phyloP scores from a whole-genome alignment of 2,329 filamentous ascomycete genomes.

The Pseudogymnoascus sp. region DNA sequence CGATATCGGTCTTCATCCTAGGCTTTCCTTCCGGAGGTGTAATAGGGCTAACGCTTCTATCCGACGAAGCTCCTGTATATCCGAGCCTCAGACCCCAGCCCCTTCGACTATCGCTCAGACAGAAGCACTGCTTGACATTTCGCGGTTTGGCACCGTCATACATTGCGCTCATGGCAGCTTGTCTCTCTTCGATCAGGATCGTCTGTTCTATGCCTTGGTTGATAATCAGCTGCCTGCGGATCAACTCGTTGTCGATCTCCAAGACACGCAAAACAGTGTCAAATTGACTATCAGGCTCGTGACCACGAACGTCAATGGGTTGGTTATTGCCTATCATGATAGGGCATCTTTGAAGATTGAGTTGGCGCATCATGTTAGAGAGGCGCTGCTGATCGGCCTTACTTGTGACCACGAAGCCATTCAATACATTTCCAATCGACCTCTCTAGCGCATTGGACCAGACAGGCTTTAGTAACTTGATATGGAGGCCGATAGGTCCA shows the following conservation, averaged over 20 bases:
- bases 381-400: conserved; percentile 68
- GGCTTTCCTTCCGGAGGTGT: conserved; percentile 30
- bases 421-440: conserved; percentile 59
- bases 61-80: conserved; percentile 36
- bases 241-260: conserved; percentile 69
- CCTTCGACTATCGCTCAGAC: conserved; percentile 51
- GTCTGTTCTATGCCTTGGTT: conserved; percentile 75
- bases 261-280: conserved; percentile 74
- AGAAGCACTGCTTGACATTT: conserved; percentile 67
- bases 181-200: conserved; percentile 61
- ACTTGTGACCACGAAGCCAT: conserved; percentile 72
- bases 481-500: conserved; percentile 72
- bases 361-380: conserved; percentile 51
- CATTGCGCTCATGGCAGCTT: conserved; percentile 62
- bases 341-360: conserved; percentile 40
- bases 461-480: conserved; percentile 66
- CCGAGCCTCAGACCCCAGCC: conserved; percentile 53
- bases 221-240: conserved; percentile 78
- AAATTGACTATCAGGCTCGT: conserved; percentile 65
- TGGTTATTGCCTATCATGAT: conserved; percentile 55
- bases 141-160: conserved; percentile 47
- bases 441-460: conserved; percentile 81
- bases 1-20: conserved; percentile 74
- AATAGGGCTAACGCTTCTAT: conserved; percentile 43
- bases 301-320: conserved; percentile 47